Base-by-base conservation (phyloP, 2,329 filamentous ascomycete species). In the Alternaria viburni region DNA sequence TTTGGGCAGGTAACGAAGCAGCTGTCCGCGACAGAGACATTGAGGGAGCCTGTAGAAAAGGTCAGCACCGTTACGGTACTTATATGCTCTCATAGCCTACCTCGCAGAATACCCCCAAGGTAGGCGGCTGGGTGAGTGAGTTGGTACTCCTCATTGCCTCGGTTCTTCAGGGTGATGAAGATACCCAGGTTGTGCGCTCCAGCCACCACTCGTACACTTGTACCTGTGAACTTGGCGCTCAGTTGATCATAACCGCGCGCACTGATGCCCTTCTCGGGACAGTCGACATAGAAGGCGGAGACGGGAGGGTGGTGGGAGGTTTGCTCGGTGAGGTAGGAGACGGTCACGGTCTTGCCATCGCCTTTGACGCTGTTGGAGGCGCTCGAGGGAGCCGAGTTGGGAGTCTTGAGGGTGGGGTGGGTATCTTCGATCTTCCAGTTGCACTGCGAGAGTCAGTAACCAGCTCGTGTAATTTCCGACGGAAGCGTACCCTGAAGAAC, bases 281-380 rank as follows among this genome's bases (percentile, higher is more conserved):
- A 99, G 76, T 93, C 91, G 68, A 97, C 90, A 79, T 92, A 95
- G 81, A 97, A 99, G 13, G 96, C 96, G 71, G 95, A 98, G 69
- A 99, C 95, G 10, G 96, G 96, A 32, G 96, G 96, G 81, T 99
- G 96, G 75, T 99, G 96, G 8, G 93, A 97, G 9, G 96, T 99
- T 82, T 99, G 96, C 82, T 99, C 96, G 25, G 96, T 98, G 64
- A 99, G 86, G 79, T 97, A 99, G 10, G 93, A 97, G 71, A 99
- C 88, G 71, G 91, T 92, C 71, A 97, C 87, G 26, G 85, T 86
- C 70, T 82, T 81, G 77, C 79, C 78, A 75, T 79, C 73, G 72
- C 76, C 69, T 63, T 74, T 67, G 67, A 78, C 66, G 78, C 78
- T 77, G 61, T 77, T 72, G 57, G 76, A 67, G 66, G 75, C 74